Evolutionary conservation across 257 asterid species (phyloP), one percentile per base, ranked within the genome.

Genomic region (Coffea canephora): DNA sequence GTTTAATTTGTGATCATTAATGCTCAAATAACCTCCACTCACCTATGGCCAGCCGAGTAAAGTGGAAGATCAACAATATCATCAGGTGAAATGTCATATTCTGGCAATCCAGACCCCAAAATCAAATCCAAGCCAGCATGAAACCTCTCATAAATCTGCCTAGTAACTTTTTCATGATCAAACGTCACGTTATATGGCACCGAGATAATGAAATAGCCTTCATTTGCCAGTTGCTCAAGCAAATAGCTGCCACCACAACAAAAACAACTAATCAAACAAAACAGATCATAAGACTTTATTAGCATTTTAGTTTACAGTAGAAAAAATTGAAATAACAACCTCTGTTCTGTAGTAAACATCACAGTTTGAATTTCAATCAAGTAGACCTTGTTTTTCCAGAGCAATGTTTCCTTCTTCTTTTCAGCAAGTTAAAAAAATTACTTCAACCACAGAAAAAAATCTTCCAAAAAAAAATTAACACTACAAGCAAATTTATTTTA

Each of bases 111-210:
- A 81, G 83, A 76, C 55, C 66, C 81, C 87, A 89, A 84, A 83
- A 95, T 83, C 27, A 88, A 87, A 85, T 87, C 91, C 81, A 90
- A 86, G 84, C 95, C 93, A 48, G 87, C 52, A 82, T 90, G 94
- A 79, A 92, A 95, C 74, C 98, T 87, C 80, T 88, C 85, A 85
- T 78, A 92, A 74, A 91, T 87, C 79, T 91, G 92, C 73, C 87
- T 88, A 2, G 96, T 82, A 50, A 91, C 95, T 83, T 82, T 87
- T 71, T 90, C 92, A 64, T 96, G 99, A 70, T 96, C 97, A 86
- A 96, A 96, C 23, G 97, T 96, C 83, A 96, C 99, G 78, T 96
- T 92, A 76, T 96, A 96, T 9, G 99, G 99, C 86, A 96, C 98
- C 12, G 92, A 91, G 70, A 96, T 86, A 25, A 96, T 87, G 82